Conservation (phyloP, 306 rosid species). For the Cicer arietinum region DNA sequence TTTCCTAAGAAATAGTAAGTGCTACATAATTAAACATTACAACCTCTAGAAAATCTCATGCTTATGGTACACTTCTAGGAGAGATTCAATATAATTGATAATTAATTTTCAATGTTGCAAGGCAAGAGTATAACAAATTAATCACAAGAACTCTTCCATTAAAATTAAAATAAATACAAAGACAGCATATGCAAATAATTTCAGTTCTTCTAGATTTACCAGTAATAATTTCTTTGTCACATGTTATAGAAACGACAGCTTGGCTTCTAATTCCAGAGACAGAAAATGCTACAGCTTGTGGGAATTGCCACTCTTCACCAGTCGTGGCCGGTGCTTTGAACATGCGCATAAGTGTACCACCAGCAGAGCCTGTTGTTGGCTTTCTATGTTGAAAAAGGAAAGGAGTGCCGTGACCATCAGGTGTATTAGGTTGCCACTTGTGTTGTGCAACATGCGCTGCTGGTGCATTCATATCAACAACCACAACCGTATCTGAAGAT, state of each 20-base stretch:
- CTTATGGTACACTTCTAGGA: constrained; percentile 14
- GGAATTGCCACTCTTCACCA: constrained; percentile 79
- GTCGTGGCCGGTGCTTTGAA: constrained; percentile 77
- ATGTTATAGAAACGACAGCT: constrained; percentile 78
- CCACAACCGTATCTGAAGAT: constrained; percentile 78
- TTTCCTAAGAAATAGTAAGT: constrained; percentile 12
- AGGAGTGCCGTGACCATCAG: constrained; percentile 98
- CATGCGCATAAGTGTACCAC: constrained; percentile 93
- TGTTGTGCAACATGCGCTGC: constrained; percentile 91
- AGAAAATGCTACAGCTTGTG: constrained; percentile 87
- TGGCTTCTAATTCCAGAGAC: constrained; percentile 86
- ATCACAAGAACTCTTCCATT: constrained; percentile 12
- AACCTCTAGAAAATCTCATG: constrained; percentile 31
- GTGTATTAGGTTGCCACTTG: constrained; percentile 98
- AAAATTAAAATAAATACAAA: constrained; percentile 26
- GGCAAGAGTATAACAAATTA: constrained; percentile 27
- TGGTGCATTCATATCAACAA: constrained; percentile 88
- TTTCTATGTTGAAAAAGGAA: constrained; percentile 96
- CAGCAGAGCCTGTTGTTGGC: constrained; percentile 60
- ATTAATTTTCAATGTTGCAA: constrained; percentile 31
- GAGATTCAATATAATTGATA: constrained; percentile 25
- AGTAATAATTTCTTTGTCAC: constrained; percentile 83
- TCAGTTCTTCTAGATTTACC: constrained; percentile 56
- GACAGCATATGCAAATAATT: constrained; percentile 34
- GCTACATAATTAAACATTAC: not conserved